Base-by-base conservation (phyloP, 257 asterid species). In the Leptodermis oblonga region DNA sequence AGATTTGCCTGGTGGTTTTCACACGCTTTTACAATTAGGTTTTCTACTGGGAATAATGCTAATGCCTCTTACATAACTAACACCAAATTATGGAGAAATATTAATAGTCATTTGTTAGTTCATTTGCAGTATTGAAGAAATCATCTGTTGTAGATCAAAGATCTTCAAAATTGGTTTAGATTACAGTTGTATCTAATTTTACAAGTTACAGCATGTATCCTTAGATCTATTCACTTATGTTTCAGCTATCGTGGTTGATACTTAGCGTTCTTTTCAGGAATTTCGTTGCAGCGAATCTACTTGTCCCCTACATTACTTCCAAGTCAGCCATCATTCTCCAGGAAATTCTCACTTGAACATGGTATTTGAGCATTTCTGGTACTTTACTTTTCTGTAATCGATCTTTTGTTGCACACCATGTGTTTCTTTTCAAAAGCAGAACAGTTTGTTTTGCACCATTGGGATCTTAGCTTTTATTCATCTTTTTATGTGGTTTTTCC, bases 231-330 rank as follows among this genome's bases (percentile, higher is more conserved):
- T 64, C n/a, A 30, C 31, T n/a, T 46, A 18, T 69, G 14, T 5
- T 51, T 54, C 7, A 30, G 70, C 66, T 71, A 36, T 56, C 43
- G 53, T 54, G 69, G 69, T 67, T 23, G 54, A 42, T 49, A 49
- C 4, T 4, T 53, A 62, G 58, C 41, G 26, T n/a, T 72, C 33
- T 71, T 26, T 77, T 54, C 86, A 91, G 93, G 96, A 73, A 70
- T 81, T 75, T 74, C 79, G 49, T 77, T 82, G 30, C 83, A 73
- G 25, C 84, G 77, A 63, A 81, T 85, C 72, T 82, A 75, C 79
- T 70, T 89, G 75, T 81, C 92, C 72, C 89, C 96, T 46, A 78
- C 90, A 63, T 79, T 79, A 58, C 70, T 74, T 73, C 90, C 82
- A 65, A 74, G 75, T 52, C 76, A 79, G 70, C 80, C 79, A 28